Percentiles rank a stretch among this genome's conserved stretches.
phyloP scores from a whole-genome alignment of 192 early-diverging fungal species.

The Mortierella antarctica region DNA sequence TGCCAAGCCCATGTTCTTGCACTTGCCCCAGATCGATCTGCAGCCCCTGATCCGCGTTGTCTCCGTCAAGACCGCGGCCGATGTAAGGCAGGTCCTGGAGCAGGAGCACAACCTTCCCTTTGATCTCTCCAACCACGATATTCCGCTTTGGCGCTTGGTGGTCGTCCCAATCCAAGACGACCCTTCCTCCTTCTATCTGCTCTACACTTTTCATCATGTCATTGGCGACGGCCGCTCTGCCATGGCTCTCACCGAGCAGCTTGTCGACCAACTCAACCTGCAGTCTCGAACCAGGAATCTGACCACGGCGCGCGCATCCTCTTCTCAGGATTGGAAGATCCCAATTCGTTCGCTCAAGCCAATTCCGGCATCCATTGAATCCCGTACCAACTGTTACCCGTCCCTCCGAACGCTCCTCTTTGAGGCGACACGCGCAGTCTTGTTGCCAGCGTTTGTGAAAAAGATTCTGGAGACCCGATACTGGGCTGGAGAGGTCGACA shows the following conservation, averaged over 20 bases:
- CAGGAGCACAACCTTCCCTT: constrained; percentile 41
- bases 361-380: constrained; percentile 31
- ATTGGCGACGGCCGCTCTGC: constrained; percentile 43
- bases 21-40: constrained; percentile 13
- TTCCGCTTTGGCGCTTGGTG: constrained; percentile 32
- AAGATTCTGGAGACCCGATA: constrained; percentile 32
- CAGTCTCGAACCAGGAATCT: background rate
- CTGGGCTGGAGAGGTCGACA: constrained; percentile 51
- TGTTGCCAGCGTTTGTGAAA: constrained; percentile 27
- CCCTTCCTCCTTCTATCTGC: constrained; percentile 9
- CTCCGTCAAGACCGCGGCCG: background rate
- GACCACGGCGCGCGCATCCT: background rate
- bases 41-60: constrained; percentile 1
- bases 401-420: constrained; percentile 26
- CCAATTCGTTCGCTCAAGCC: constrained; percentile 2
- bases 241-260: constrained; percentile 14
- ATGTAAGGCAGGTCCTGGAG: constrained; percentile 12
- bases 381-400: constrained; percentile 30
- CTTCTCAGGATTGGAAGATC: constrained; percentile 6
- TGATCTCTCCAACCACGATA: constrained; percentile 19
- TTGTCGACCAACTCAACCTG: constrained; percentile 19
- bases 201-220: constrained; percentile 34
- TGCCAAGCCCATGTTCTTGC: constrained; percentile 28
- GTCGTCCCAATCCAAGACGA: constrained; percentile 5
- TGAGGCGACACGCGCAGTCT: constrained; percentile 19